phyloP scores from a whole-genome alignment of 169 alveolate species.

The Cryptosporidium viatorum region DNA sequence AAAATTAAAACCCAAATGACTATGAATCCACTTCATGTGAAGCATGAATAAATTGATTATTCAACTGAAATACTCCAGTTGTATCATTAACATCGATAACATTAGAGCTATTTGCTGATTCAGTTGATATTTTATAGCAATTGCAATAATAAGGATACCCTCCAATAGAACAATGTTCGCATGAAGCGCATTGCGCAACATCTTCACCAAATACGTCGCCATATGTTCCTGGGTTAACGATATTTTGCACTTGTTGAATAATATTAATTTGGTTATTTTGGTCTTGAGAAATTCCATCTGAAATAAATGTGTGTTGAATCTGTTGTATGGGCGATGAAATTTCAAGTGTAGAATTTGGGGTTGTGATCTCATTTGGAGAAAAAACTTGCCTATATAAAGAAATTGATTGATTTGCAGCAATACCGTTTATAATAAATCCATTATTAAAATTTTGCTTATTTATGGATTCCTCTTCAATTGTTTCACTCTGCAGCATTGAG shows the following conservation, averaged over 20 bases:
- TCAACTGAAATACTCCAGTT: constrained; percentile 52
- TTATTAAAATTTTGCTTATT: constrained; percentile 36
- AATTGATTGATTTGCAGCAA: constrained; percentile 13
- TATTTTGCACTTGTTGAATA: constrained; percentile 40
- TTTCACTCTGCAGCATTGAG: constrained; percentile 1
- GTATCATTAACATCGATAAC: constrained; percentile 63
- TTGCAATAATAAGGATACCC: constrained; percentile 71
- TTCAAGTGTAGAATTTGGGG: constrained; percentile 69
- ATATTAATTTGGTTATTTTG: constrained; percentile 40
- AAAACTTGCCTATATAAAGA: constrained; percentile 51
- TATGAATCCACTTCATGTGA: constrained; percentile 51
- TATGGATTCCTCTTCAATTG: constrained; percentile 32
- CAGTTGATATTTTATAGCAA: constrained; percentile 72
- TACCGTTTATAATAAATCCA: neutral
- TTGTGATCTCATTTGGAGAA: constrained; percentile 48
- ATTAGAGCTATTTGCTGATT: constrained; percentile 42
- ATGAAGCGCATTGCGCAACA: constrained; percentile 44
- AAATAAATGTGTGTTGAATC: constrained; percentile 39
- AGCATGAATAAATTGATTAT: constrained; percentile 40
- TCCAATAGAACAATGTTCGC: constrained; percentile 59
- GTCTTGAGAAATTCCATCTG: constrained; percentile 61
- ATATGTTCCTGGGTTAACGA: constrained; percentile 42
- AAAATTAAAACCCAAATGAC: constrained; percentile 68
- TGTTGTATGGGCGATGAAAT: constrained; percentile 70
- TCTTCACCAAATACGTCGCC: constrained; percentile 69